Evolutionary conservation across 2,329 filamentous ascomycete species (phyloP), one percentile per base, ranked within the genome.

Genomic region (Colletotrichum orbiculare): DNA sequence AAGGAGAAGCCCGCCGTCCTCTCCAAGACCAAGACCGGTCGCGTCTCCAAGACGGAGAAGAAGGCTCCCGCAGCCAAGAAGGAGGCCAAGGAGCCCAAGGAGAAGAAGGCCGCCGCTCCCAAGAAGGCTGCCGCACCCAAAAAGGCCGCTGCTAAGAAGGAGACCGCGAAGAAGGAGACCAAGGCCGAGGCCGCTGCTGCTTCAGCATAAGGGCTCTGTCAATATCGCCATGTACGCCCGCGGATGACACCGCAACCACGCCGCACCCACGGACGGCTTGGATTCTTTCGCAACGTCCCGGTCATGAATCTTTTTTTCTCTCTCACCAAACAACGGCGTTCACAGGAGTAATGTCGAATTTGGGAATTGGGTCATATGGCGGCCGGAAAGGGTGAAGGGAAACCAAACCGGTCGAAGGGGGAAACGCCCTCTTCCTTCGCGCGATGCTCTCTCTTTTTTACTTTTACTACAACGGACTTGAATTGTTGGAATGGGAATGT

Each of bases 21-120:
- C 56, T 87, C 86, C 77, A 94, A 92, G 87, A 94, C 93, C 78
- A 96, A 96, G 87, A 90, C 92, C 58, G 93, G 93, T 53, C 91
- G 93, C 71, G 91, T 96, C 72, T 88, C 90, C 72, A 96, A 96
- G 88, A 82, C 85, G 33, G 81, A 83, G 42, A 80, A 82, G 75
- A 82, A 82, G 79, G 76, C 80, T 10, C 76, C 81, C 34, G 73
- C 79, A 7, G 69, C 78, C 41, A 82, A 81, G 75, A 82, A 81
- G 77, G 77, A 75, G 69, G 72, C 79, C 10, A 62, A 79, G 72
- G 79, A 81, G 72, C 76, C 79, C 17, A 78, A 83, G 8, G 78
- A 81, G 45, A 82, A 84, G 75, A 82, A 82, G 79, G 77, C 81
- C 11, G 77, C 81, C 13, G 73, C 79, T 10, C 70, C 78, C 41